phyloP scores from a whole-genome alignment of 1,284 basidiomycete species.

The Irpex sp. region DNA sequence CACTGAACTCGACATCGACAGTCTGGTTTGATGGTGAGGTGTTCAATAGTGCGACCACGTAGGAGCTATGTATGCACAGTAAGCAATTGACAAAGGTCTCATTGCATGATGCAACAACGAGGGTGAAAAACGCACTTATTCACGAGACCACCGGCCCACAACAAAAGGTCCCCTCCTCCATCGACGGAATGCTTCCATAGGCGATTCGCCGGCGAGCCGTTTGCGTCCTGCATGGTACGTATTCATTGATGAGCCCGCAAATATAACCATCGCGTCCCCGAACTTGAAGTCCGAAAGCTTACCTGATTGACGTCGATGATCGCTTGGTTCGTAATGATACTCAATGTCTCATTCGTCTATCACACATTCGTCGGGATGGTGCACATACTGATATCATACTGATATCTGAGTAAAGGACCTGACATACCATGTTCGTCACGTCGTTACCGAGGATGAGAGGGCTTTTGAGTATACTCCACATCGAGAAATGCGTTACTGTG shows the following conservation, averaged over 20 bases:
- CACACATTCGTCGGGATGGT: not conserved
- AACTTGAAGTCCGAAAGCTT: no score
- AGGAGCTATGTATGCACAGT: conserved; percentile 15
- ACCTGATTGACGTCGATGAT: conserved; percentile 32
- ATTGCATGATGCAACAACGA: no score
- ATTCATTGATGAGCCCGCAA: not conserved
- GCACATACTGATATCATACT: no score
- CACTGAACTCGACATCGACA: conserved; percentile 28
- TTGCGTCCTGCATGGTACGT: conserved; percentile 18
- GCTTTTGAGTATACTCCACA: conserved; percentile 41
- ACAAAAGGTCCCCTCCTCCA: conserved; percentile 28
- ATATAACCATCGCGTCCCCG: not conserved
- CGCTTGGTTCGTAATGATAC: conserved; percentile 34
- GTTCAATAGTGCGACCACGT: conserved; percentile 35
- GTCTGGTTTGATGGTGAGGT: conserved; percentile 30
- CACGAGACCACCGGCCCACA: conserved; percentile 29
- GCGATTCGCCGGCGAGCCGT: conserved; percentile 26
- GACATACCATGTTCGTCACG: conserved; percentile 32
- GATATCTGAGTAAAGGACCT: not conserved
- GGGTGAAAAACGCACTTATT: conserved; percentile 23
- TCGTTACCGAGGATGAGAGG: conserved; percentile 41
- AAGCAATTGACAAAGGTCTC: not conserved
- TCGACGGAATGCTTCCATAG: conserved; percentile 27
- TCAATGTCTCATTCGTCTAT: conserved; percentile 30
- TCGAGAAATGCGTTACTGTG: conserved; percentile 38